These are phyloP conservation scores for Lactarius sanguifluus DNA, from an alignment of 768 basidiomycete genomes.

Conservation along the genomic window DNA sequence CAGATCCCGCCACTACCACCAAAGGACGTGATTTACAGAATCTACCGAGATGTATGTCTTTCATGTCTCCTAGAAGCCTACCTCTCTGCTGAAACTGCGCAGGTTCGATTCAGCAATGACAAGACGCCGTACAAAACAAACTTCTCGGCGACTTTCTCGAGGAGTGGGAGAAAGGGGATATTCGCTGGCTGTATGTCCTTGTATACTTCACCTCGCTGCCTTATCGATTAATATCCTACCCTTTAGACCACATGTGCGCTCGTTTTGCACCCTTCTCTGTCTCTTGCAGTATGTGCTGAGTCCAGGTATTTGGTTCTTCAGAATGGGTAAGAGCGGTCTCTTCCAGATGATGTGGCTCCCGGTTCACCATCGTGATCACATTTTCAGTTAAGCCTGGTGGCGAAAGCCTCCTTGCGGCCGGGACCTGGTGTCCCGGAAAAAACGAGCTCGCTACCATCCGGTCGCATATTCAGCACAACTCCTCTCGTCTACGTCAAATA, in stretches of 20 bases:
- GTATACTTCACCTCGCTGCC: background rate
- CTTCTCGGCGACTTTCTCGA: constrained; percentile 81
- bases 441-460: constrained; percentile 78
- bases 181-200: constrained; percentile 76
- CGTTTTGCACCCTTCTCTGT: constrained; percentile 3
- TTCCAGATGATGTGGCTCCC: background rate
- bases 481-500: constrained; percentile 60
- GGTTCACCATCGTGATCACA: background rate
- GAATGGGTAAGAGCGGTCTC: constrained; percentile 31
- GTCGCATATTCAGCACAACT: constrained; percentile 64
- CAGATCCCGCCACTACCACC: constrained; percentile 87
- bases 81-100: background rate
- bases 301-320: constrained; percentile 14
- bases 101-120: constrained; percentile 90
- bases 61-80: background rate
- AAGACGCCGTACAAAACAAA: constrained; percentile 93
- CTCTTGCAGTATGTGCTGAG: constrained; percentile 4
- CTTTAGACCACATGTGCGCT: constrained; percentile 62
- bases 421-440: constrained; percentile 75
- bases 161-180: constrained; percentile 86
- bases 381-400: constrained; percentile 61
- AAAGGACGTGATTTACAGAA: constrained; percentile 89
- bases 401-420: constrained; percentile 73
- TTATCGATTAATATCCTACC: background rate
- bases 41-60: constrained; percentile 79